A percentile compares a stretch with the other conserved stretches of the same genome.
phyloP scores from a whole-genome alignment of 2,329 filamentous ascomycete genomes.

The Fusarium sarcochroum region DNA sequence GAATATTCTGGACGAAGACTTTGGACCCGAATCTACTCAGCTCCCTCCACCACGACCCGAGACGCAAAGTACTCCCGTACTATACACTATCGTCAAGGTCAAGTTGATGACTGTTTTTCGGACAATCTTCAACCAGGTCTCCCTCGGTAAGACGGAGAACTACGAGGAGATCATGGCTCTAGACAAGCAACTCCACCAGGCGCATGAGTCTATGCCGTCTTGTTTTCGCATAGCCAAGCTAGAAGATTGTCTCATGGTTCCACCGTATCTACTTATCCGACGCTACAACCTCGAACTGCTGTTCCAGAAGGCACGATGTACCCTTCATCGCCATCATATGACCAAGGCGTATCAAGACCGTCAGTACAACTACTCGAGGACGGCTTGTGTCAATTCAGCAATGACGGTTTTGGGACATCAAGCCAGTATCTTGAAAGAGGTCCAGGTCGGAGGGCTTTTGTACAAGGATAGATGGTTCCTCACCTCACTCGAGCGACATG shows the following conservation, averaged over 20 bases:
- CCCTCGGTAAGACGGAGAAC: slow-evolving; percentile 17
- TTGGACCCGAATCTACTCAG: slow-evolving; percentile 5
- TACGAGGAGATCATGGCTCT: slow-evolving; percentile 40
- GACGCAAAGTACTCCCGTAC: slow-evolving; percentile 9
- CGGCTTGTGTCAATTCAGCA: slow-evolving; percentile 30
- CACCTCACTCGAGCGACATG: slow-evolving; percentile 27
- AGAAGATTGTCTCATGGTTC: slow-evolving; percentile 35
- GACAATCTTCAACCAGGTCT: slow-evolving; percentile 40
- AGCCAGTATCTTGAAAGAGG: slow-evolving; percentile 31
- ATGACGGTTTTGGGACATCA: slow-evolving; percentile 29
- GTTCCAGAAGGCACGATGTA: slow-evolving; percentile 32
- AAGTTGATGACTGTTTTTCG: slow-evolving; percentile 32
- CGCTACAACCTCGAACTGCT: slow-evolving; percentile 37
- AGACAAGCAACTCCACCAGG: slow-evolving; percentile 24
- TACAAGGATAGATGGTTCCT: slow-evolving; percentile 38
- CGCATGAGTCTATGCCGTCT: slow-evolving; percentile 24
- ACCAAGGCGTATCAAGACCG: slow-evolving; percentile 27
- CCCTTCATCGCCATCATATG: slow-evolving; percentile 40
- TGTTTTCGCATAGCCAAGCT: slow-evolving; percentile 23
- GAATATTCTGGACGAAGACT: slow-evolving; percentile 37
- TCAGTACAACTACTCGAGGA: slow-evolving; percentile 30
- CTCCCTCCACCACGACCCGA: slow-evolving; percentile 29
- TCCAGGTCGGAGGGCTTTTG: slow-evolving; percentile 27
- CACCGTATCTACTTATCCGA: slow-evolving; percentile 25
- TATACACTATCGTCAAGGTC: slow-evolving; percentile 33